Conservation (phyloP, 75 land plant species). For the Pseudotsuga menziesii region DNA sequence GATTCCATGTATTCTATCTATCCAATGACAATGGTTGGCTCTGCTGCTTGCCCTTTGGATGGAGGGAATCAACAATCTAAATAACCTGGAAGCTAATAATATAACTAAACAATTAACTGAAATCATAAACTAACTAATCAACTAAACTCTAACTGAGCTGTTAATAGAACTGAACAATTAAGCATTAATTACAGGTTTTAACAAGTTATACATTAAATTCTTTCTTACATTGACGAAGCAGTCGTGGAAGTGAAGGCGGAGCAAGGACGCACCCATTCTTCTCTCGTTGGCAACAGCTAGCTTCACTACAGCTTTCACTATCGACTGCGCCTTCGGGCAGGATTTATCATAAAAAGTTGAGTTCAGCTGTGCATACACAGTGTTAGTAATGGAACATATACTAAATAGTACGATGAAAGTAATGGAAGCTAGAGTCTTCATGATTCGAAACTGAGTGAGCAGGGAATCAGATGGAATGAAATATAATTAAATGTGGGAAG, state of each 20-base stretch:
- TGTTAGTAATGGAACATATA: constrained; percentile 22
- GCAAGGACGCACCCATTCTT: constrained; percentile 36
- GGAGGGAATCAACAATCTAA: no score
- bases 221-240: constrained; percentile 28
- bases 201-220: not conserved
- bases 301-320: constrained; percentile 19
- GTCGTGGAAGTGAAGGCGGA: constrained; percentile 31
- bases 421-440: constrained; percentile 30
- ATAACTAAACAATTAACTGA: no score
- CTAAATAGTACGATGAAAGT: not conserved
- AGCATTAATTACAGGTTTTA: no score
- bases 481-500: constrained; percentile 27
- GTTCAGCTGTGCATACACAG: constrained; percentile 13
- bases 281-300: constrained; percentile 22
- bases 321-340: constrained; percentile 18
- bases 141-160: no score
- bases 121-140: no score
- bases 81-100: no score
- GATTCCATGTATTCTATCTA: no score
- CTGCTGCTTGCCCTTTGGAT: no score
- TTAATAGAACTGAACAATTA: no score
- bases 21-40: no score
- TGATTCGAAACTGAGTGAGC: constrained; percentile 41
- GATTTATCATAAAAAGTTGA: constrained; percentile 13
- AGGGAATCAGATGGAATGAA: constrained; percentile 34